These are phyloP conservation scores for Dovyalis caffra DNA, from an alignment of 345 rosid species.

Conservation along the genomic window DNA sequence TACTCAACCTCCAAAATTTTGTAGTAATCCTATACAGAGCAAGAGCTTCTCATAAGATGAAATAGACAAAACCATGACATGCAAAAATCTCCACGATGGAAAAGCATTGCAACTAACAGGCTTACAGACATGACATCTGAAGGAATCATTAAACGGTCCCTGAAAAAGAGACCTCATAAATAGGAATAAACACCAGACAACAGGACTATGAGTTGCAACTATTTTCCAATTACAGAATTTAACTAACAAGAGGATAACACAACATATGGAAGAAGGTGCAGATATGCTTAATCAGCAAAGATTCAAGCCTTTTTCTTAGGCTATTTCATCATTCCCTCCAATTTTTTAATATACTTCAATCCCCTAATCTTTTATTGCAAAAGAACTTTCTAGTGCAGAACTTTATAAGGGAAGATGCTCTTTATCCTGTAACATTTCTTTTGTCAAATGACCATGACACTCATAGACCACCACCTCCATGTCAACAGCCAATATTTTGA, in stretches of 20 bases:
- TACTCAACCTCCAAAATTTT: constrained; percentile 74
- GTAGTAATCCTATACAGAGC: constrained; percentile 63
- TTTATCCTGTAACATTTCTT: background rate
- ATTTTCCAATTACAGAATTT: background rate
- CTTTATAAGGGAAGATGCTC: background rate
- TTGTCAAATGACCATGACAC: background rate
- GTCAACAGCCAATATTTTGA: background rate
- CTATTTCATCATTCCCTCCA: background rate
- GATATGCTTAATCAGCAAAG: background rate
- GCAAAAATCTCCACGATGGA: background rate
- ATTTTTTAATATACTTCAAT: background rate
- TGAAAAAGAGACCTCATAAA: background rate
- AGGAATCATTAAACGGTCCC: background rate
- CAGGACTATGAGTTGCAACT: background rate
- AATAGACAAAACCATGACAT: background rate
- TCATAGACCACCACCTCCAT: background rate
- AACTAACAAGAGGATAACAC: background rate
- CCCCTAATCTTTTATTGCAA: background rate
- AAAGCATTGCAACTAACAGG: background rate
- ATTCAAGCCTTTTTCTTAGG: background rate
- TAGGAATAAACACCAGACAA: background rate
- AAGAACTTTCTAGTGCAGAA: background rate
- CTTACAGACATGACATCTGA: background rate
- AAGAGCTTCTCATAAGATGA: constrained; percentile 14
- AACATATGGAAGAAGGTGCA: background rate